Evolutionary conservation across 2,329 filamentous ascomycete species (phyloP), one percentile per base, ranked within the genome.

Genomic region (Paraphaeosphaeria sporulosa): DNA sequence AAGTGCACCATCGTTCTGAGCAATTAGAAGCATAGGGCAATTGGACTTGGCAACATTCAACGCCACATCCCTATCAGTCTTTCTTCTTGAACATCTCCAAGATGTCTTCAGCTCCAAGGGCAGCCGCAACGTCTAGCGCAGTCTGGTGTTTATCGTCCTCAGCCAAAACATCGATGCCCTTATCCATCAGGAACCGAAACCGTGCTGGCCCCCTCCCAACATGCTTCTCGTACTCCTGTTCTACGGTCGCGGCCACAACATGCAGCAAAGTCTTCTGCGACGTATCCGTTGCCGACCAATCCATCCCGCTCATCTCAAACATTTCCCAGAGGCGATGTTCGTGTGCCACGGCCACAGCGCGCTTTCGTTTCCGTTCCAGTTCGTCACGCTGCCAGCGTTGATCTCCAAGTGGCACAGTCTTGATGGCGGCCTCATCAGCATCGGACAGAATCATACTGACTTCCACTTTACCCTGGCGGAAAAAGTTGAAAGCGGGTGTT

Each of bases 91-190:
- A 57, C 54, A 60, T 3, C 36, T 23, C 36, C 47, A 60, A 40
- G 25, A 60, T 48, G 8, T 25, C 27, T 15, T 57, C 47, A 52
- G 51, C 36, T 42, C 58, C 53, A 19, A 19, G 32, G 19, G 36
- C 58, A 40, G 53, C 58, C 21, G 58, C 58, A n/a, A 60, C 44
- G 51, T 60, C 58, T 44, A 60, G 36, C 5, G 58, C 19, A 2
- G 52, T 60, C 10, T 15, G 38, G 15, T 42, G 13, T 42, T 42
- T 42, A 19, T 19, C 38, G 38, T 19, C 38, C 4, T 42, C 38
- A 12, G n/a, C 38, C 10, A 42, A 4, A 19, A 12, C 27, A 42
- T 15, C 27, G 8, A 30, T 4, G 4, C 27, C 27, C 27, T 30
- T 30, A 30, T 30, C 27, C 27, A 4, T 30, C 27, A 30, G 8